Evolutionary conservation across 2,329 filamentous ascomycete genomes (phyloP), one percentile per base, ranked within the genome.

Genomic region (Neonectria faginata): DNA sequence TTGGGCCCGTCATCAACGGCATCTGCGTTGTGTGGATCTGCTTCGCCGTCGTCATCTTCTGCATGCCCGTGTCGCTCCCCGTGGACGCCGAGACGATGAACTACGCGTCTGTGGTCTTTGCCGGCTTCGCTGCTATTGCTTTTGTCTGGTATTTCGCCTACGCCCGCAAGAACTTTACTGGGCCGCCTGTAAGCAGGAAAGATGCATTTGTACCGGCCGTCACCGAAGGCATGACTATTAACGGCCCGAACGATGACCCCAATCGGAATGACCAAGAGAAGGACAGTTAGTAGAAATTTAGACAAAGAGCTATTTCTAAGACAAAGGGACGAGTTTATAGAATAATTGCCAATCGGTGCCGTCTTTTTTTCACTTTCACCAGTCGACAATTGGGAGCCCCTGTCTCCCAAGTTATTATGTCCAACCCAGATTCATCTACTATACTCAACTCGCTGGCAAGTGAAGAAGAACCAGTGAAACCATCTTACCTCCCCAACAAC

Each of bases 1-100:
- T 92, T 68, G 92, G 92, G 0, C 88, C 84, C 73, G 74, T 83
- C 5, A 91, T 93, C 76, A 94, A 94, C 75, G 76, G 86, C 36
- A 78, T 89, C 47, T 91, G 89, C 56, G 77, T 93, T n/a, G 78
- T 81, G 42, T 94, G 91, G 91, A 92, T 94, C 62, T 77, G 82
- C 33, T 82, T 94, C 18, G 86, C 91, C 1, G 85, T 92, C 16
- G 85, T 92, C 60, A 80, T 94, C 48, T 94, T 93, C 81, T 93
- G 90, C 75, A 92, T 94, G 90, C 92, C 89, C 2, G 85, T 87
- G 6, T 83, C 85, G 3, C 75, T 91, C 10, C 85, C 88, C 0
- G 87, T 90, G 3, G 80, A 82, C 11, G 75, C 88, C 4, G 77
- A 76, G 12, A 82, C 79, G 18, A 91, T 91, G 88, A 91, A 91